A percentile compares a stretch with the other conserved stretches of the same genome.
These are phyloP conservation scores for Aspergillus pseudotamarii DNA, from an alignment of 2,329 filamentous ascomycete genomes.

Conservation along the genomic window DNA sequence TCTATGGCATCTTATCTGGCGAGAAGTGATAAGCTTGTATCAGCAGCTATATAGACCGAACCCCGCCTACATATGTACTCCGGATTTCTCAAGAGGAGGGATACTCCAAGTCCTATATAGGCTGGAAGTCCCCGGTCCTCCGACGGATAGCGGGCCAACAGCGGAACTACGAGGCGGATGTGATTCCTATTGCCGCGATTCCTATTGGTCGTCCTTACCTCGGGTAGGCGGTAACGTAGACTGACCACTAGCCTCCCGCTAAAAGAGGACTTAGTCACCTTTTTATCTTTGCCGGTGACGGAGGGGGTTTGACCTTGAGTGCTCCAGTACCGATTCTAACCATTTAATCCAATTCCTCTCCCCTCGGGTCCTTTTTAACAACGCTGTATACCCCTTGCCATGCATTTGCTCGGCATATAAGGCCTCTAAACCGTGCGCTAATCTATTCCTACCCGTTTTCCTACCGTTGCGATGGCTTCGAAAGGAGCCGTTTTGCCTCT, in stretches of 20 bases:
- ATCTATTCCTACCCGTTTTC: conserved; percentile 2
- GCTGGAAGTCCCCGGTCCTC: conserved; percentile 6
- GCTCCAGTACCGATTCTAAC: background rate
- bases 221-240: conserved; percentile 18
- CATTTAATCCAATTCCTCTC: background rate
- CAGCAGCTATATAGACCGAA: background rate
- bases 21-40: background rate
- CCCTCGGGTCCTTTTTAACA: background rate
- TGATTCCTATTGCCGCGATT: conserved; percentile 29
- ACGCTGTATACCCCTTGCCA: conserved; percentile 11
- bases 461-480: conserved; percentile 39
- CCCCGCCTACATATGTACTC: background rate
- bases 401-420: conserved; percentile 18
- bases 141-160: conserved; percentile 13
- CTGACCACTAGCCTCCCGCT: conserved; percentile 7
- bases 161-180: conserved; percentile 11
- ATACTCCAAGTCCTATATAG: background rate
- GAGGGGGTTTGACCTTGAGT: conserved; percentile 2
- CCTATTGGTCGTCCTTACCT: conserved; percentile 33
- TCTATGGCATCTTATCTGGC: background rate
- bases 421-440: conserved; percentile 7
- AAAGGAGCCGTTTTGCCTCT: conserved; percentile 45
- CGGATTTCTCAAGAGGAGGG: background rate
- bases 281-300: conserved; percentile 13
- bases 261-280: conserved; percentile 14